Conservation (phyloP, 2,329 filamentous ascomycete species). For the Neocatenulostroma microsporum region DNA sequence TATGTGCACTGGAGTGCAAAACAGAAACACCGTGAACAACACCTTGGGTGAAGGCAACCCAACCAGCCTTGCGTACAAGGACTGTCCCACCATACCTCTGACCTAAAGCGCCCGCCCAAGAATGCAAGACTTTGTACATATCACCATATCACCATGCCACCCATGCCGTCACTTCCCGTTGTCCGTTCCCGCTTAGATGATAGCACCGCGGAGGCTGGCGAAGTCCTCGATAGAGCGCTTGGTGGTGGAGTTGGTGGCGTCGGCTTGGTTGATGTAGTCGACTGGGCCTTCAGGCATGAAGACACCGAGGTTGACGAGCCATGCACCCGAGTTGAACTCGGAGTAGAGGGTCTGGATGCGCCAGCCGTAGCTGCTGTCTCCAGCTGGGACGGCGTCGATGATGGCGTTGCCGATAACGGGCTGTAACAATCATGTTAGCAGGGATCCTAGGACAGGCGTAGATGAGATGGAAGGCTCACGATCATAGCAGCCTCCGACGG, state of each 20-base stretch:
- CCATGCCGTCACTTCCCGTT: no score
- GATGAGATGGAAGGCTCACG: slow-evolving; percentile 11
- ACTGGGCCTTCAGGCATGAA: slow-evolving; percentile 6
- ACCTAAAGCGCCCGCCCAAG: no score
- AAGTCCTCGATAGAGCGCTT: slow-evolving; percentile 7
- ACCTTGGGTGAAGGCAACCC: no score
- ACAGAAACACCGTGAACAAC: no score
- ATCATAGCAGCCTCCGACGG: slow-evolving; percentile 19
- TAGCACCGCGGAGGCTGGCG: slow-evolving; percentile 3
- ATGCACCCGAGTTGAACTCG: slow-evolving; percentile 15
- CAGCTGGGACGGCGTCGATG: slow-evolving; percentile 12
- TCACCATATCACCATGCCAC: no score
- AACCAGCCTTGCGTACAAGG: no score
- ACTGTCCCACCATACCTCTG: no score
- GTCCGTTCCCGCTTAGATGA: slow-evolving; percentile 8
- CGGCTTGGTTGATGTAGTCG: slow-evolving; percentile 6
- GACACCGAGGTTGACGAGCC: slow-evolving; percentile 6
- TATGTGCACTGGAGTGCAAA: no score
- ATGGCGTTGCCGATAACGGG: slow-evolving; percentile 20
- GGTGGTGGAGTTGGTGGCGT: slow-evolving; percentile 3
- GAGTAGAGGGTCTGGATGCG: slow-evolving; percentile 22
- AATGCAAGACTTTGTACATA: no score
- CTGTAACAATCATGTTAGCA: slow-evolving; percentile 5
- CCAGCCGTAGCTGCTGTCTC: slow-evolving; percentile 14
- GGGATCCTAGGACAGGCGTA: neutral